These are phyloP conservation scores for Calocera cornea DNA, from an alignment of 768 basidiomycete species.

Conservation along the genomic window DNA sequence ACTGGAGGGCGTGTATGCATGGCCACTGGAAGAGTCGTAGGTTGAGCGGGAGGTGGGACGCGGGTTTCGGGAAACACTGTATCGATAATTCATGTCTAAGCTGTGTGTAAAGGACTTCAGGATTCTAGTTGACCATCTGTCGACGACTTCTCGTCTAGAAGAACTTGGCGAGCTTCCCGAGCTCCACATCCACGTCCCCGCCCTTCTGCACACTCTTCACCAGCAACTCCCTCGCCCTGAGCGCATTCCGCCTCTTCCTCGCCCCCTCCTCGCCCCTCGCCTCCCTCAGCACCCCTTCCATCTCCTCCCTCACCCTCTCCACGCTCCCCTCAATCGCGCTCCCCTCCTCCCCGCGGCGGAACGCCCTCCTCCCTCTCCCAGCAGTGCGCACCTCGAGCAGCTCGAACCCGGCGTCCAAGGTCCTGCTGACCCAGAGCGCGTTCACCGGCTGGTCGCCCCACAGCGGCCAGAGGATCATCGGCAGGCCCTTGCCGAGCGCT, in stretches of 20 bases:
- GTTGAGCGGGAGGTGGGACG: no score
- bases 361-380: neutral
- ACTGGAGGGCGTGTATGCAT: no score
- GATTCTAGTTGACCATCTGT: no score
- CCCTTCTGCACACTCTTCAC: neutral
- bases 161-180: neutral
- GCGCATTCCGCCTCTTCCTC: neutral
- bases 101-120: no score
- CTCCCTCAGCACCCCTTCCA: neutral
- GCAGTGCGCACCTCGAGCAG: neutral
- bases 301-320: neutral
- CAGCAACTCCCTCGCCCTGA: neutral
- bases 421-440: neutral
- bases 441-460: neutral
- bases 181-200: neutral
- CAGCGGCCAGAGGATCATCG: neutral
- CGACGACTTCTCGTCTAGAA: no score
- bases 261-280: neutral
- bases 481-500: neutral
- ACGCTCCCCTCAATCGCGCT: neutral
- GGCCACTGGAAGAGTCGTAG: no score
- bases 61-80: no score
- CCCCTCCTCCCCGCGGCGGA: neutral
- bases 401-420: neutral
- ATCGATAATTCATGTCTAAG: no score